Percentiles rank a stretch among this genome's conserved stretches.
Evolutionary conservation across 2,329 filamentous ascomycete genomes (phyloP).

Genomic region (Aspergillus japonicus): DNA sequence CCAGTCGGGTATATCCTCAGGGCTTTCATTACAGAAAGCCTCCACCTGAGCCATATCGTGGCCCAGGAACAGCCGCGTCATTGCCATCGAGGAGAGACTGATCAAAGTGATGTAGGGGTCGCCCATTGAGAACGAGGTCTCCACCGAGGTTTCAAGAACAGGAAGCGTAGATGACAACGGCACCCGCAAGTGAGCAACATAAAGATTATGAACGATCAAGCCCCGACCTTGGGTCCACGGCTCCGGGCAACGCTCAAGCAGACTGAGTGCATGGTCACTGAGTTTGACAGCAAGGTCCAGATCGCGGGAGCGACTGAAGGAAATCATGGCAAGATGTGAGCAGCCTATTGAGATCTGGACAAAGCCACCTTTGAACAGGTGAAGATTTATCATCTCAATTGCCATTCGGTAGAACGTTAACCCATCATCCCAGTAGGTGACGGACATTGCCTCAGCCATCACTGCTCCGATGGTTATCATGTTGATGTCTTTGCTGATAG

Average conservation of each 20-base stretch:
- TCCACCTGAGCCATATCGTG: conserved; percentile 60
- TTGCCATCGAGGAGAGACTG: conserved; percentile 59
- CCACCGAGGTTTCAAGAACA: conserved; percentile 55
- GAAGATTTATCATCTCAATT: conserved; percentile 57
- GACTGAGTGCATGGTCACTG: conserved; percentile 52
- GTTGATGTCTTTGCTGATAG: conserved; percentile 44
- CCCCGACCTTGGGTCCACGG: conserved; percentile 57
- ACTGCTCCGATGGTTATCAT: conserved; percentile 53
- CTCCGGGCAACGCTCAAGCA: conserved; percentile 54
- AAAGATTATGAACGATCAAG: conserved; percentile 57
- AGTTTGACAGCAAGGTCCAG: conserved; percentile 55
- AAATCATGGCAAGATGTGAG: conserved; percentile 57
- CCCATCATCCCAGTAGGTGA: conserved; percentile 61
- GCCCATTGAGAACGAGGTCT: conserved; percentile 56
- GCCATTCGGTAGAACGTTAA: conserved; percentile 60
- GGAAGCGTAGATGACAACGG: conserved; percentile 54
- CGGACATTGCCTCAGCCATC: conserved; percentile 57
- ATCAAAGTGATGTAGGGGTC: conserved; percentile 59
- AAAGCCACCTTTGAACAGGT: conserved; percentile 56
- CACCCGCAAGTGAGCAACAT: conserved; percentile 60
- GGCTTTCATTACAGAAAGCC: conserved; percentile 55
- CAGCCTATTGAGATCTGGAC: conserved; percentile 60
- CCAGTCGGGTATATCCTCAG: conserved; percentile 60
- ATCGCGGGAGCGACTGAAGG: conserved; percentile 58
- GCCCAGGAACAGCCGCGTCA: conserved; percentile 56